Evolutionary conservation across 495 filamentous ascomycete species (phyloP), one percentile per base, ranked within the genome.

Genomic region (Podospora comata): DNA sequence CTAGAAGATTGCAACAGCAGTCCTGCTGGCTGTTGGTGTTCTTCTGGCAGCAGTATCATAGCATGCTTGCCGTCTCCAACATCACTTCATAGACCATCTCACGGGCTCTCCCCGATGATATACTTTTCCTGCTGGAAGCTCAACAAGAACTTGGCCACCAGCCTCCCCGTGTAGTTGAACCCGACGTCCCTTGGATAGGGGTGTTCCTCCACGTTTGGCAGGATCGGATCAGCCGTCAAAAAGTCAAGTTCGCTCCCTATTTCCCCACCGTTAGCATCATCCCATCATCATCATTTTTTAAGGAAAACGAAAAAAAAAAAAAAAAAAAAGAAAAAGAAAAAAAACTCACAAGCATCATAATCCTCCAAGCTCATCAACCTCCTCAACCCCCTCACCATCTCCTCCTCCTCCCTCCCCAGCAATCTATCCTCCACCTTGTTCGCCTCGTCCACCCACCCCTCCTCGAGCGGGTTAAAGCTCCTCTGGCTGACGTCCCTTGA

Each of bases 81-180:
- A 61, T 32, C 59, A 27, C 15, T 27, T 60, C 26, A 15, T 60
- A 0, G 4, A 15, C 4, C 23, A 7, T 18, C 23, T 23, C 60
- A 62, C 4, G 30, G n/a, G 19, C 27, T 27, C 23, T 19, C 28
- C 27, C 72, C 69, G 62, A 75, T 70, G 44, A 77, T 74, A 44
- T 77, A 75, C 62, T 65, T 68, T 70, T 84, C 81, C 63, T 84
- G 77, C 1, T 76, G 78, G 67, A 86, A 86, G 0, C 81, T 84
- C 5, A 81, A 74, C 66, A 86, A 70, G 70, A 86, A 86, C 69
- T 82, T 80, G 34, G 82, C 75, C 4, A 80, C 73, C 55, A 86
- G 72, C 3, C 83, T 78, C 3, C 84, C 83, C 60, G 79, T 83
- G 70, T 84, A 83, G 73, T 84, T 80, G 57, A 76, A 74, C 68